Conservation (phyloP, 2,329 filamentous ascomycete species). For the Fusarium odoratissimum region DNA sequence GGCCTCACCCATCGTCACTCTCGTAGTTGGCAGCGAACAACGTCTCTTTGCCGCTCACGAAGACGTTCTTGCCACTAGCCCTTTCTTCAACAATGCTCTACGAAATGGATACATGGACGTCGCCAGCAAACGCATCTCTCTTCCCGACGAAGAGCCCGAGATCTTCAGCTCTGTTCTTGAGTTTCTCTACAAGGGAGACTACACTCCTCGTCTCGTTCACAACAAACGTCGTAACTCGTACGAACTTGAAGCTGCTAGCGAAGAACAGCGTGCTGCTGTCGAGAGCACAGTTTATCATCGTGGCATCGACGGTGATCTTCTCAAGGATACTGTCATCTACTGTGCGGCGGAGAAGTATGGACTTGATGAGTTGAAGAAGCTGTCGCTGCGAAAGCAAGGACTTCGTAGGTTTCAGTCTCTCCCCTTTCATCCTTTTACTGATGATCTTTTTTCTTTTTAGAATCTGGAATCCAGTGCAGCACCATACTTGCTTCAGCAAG, state of each 20-base stretch:
- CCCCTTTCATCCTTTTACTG: neutral
- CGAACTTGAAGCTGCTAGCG: conserved; percentile 76
- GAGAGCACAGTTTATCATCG: conserved; percentile 78
- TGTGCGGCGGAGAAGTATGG: conserved; percentile 88
- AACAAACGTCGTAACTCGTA: conserved; percentile 84
- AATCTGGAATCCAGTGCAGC: conserved; percentile 83
- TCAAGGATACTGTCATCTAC: conserved; percentile 93
- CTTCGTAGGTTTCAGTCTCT: conserved; percentile 67
- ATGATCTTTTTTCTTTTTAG: conserved; percentile 45
- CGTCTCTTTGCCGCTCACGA: conserved; percentile 93
- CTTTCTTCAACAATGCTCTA: conserved; percentile 72
- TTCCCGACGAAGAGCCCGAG: conserved; percentile 88
- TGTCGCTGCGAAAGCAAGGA: conserved; percentile 89
- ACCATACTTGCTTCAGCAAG: conserved; percentile 90
- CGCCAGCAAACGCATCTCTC: conserved; percentile 74
- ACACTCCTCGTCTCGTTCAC: conserved; percentile 84
- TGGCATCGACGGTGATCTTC: conserved; percentile 72
- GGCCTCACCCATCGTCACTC: conserved; percentile 80
- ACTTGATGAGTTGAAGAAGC: conserved; percentile 84
- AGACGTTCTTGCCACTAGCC: conserved; percentile 80
- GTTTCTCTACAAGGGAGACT: conserved; percentile 94
- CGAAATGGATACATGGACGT: conserved; percentile 51
- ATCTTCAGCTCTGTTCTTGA: conserved; percentile 92
- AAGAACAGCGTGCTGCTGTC: conserved; percentile 57
- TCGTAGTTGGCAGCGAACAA: conserved; percentile 83